Evolutionary conservation across 192 early-diverging fungal species (phyloP).

Genomic region (Coemansia sp.): DNA sequence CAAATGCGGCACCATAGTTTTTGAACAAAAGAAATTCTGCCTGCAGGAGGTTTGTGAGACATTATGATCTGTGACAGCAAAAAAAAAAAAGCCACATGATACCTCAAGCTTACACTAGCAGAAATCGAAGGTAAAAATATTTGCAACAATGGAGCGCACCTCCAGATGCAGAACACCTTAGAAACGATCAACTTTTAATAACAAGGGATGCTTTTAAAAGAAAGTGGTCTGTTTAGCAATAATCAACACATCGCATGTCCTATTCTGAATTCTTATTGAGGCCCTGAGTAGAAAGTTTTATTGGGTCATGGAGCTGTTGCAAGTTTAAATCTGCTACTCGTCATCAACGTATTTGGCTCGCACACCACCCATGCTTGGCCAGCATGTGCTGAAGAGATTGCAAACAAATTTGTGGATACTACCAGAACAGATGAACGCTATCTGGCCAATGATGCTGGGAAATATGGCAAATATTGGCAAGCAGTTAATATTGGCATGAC

Average conservation of each 20-base stretch:
- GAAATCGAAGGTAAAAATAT: conserved; percentile 57
- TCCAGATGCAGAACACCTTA: conserved; percentile 23
- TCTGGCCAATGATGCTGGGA: conserved; percentile 58
- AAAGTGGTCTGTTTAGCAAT: conserved; percentile 32
- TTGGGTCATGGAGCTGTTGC: conserved; percentile 66
- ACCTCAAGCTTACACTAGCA: conserved; percentile 49
- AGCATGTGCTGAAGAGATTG: conserved; percentile 57
- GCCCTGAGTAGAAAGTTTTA: conserved; percentile 45
- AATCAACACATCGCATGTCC: conserved; percentile 55
- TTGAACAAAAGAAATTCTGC: conserved; percentile 63
- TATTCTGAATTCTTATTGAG: conserved; percentile 60
- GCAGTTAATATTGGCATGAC: conserved; percentile 65
- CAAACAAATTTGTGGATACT: conserved; percentile 52
- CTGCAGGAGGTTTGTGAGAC: conserved; percentile 59
- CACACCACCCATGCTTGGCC: conserved; percentile 67
- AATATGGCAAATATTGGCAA: conserved; percentile 59
- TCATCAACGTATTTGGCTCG: conserved; percentile 65
- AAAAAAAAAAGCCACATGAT: conserved; percentile 51
- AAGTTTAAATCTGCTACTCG: conserved; percentile 39
- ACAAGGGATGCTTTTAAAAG: conserved; percentile 46
- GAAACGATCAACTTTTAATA: conserved; percentile 44
- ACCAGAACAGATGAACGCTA: conserved; percentile 56
- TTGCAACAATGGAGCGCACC: conserved; percentile 58
- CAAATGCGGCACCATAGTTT: conserved; percentile 67
- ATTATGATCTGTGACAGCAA: conserved; percentile 43